These are phyloP conservation scores for Chytriomyces hyalinus DNA, from an alignment of 192 early-diverging fungal genomes.

Conservation along the genomic window DNA sequence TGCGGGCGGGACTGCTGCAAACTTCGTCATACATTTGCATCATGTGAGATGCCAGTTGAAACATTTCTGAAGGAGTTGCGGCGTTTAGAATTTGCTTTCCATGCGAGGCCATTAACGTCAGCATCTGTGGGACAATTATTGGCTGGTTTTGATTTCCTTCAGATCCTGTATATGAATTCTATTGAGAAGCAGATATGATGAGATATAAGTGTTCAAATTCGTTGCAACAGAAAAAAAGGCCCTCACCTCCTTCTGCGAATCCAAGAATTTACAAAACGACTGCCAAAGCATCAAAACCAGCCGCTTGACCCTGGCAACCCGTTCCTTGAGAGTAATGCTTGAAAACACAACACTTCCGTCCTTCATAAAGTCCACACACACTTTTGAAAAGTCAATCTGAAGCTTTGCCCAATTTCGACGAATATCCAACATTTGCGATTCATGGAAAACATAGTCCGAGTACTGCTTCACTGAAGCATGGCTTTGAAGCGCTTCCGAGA, in stretches of 20 bases:
- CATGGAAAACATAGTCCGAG: neutral
- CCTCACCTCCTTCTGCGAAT: too few relatives aligned
- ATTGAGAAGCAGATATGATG: too few relatives aligned
- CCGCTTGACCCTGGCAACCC: slow-evolving; percentile 2
- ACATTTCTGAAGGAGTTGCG: neutral
- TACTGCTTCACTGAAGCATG: neutral
- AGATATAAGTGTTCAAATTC: too few relatives aligned
- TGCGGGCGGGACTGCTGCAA: neutral
- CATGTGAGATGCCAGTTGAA: neutral
- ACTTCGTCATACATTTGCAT: neutral
- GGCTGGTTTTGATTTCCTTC: too few relatives aligned
- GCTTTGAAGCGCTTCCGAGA: neutral
- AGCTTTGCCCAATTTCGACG: slow-evolving; percentile 20
- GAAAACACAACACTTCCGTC: neutral
- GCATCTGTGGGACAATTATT: too few relatives aligned
- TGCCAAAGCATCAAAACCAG: neutral
- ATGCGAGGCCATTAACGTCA: too few relatives aligned
- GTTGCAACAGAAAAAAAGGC: too few relatives aligned
- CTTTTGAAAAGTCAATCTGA: slow-evolving; percentile 11
- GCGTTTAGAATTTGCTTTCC: neutral
- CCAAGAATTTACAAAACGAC: neutral
- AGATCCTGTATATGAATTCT: too few relatives aligned
- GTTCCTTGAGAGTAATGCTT: neutral
- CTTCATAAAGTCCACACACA: slow-evolving; percentile 2
- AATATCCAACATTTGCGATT: neutral